These are phyloP conservation scores for Grosmannia clavigera DNA, from an alignment of 2,329 filamentous ascomycete species.

Conservation along the genomic window DNA sequence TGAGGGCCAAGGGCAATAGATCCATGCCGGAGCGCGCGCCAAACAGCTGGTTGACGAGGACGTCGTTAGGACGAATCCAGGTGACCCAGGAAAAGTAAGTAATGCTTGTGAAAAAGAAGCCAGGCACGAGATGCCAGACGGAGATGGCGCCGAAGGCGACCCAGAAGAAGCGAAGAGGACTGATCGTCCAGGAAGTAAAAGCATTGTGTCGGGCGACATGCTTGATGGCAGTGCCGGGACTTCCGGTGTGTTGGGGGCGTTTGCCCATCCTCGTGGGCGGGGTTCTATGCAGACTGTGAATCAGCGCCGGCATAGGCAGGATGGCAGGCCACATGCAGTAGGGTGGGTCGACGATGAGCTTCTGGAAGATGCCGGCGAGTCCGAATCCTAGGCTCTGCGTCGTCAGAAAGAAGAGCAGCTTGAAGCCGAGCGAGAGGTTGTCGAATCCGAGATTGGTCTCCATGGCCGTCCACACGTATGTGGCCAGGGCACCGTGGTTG, in stretches of 20 bases:
- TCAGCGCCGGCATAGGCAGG: constrained; percentile 46
- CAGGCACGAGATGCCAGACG: constrained; percentile 41
- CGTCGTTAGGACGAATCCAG: constrained; percentile 31
- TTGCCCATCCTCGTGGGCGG: neutral
- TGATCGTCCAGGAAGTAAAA: constrained; percentile 51
- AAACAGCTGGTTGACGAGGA: constrained; percentile 29
- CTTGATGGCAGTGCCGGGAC: neutral
- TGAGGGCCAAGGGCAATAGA: constrained; percentile 23
- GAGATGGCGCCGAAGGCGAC: constrained; percentile 39
- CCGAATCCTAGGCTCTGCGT: constrained; percentile 42
- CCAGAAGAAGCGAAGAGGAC: constrained; percentile 48
- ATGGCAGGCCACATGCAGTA: constrained; percentile 37
- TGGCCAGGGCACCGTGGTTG: constrained; percentile 24
- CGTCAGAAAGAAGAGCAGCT: neutral
- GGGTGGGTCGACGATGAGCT: constrained; percentile 38
- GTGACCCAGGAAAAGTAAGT: constrained; percentile 29
- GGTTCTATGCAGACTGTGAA: constrained; percentile 45
- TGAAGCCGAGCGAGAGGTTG: constrained; percentile 16
- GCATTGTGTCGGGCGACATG: constrained; percentile 32
- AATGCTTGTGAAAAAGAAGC: constrained; percentile 37
- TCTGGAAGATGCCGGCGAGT: constrained; percentile 31
- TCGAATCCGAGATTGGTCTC: constrained; percentile 36
- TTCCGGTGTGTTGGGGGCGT: neutral
- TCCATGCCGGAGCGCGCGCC: constrained; percentile 26
- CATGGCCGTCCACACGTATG: constrained; percentile 36